Conservation (phyloP, 1,139 yeast species). For the Kodamaea derodonti region DNA sequence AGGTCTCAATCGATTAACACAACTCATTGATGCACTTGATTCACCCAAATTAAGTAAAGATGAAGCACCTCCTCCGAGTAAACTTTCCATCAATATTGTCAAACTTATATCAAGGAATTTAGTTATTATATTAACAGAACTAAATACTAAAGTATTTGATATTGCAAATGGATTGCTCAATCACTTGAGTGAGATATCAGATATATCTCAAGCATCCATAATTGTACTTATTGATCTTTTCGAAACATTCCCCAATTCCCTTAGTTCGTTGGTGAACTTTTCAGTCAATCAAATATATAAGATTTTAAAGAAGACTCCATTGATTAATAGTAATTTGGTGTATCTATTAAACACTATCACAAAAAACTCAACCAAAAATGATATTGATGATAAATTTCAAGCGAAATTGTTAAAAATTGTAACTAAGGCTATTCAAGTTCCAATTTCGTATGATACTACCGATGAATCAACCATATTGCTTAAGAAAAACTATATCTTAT, state of each 20-base stretch:
- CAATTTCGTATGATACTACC: slow-evolving; percentile 17
- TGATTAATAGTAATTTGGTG: slow-evolving; percentile 25
- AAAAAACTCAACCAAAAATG: slow-evolving; percentile 36
- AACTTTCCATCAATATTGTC: slow-evolving; percentile 22
- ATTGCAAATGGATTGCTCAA: slow-evolving; percentile 35
- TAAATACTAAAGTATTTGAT: slow-evolving; percentile 39
- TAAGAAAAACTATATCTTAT: slow-evolving; percentile 33
- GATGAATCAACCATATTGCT: slow-evolving; percentile 21
- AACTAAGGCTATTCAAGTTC: slow-evolving; percentile 23
- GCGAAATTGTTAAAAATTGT: slow-evolving; percentile 34
- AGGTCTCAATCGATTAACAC: slow-evolving; percentile 10
- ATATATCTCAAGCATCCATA: slow-evolving; percentile 24
- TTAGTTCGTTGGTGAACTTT: slow-evolving; percentile 35
- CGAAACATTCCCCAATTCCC: slow-evolving; percentile 35
- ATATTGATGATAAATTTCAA: slow-evolving; percentile 40
- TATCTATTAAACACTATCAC: slow-evolving; percentile 32
- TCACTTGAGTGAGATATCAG: slow-evolving; percentile 18
- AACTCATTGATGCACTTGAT: slow-evolving; percentile 10
- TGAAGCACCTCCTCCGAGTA: slow-evolving; percentile 4
- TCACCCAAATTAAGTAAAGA: slow-evolving; percentile 4
- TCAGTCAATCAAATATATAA: slow-evolving; percentile 37
- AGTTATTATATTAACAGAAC: slow-evolving; percentile 24
- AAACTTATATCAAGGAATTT: slow-evolving; percentile 31
- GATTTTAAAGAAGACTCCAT: slow-evolving; percentile 34
- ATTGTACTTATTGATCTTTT: slow-evolving; percentile 36